phyloP scores from a whole-genome alignment of 805 yeast genomes.

The Lipomyces sp. region DNA sequence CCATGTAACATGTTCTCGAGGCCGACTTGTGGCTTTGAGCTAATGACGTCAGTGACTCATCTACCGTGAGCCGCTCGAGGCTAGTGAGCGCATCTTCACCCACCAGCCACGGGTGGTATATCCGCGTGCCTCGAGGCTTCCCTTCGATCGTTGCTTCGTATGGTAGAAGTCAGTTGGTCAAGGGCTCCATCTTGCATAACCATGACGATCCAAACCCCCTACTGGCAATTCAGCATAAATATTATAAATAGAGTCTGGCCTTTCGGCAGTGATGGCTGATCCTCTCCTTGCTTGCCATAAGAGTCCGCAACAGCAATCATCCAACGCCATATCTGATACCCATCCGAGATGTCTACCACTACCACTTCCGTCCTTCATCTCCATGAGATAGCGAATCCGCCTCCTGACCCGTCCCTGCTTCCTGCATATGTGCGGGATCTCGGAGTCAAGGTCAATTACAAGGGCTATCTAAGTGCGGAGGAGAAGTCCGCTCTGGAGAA shows the following conservation, averaged over 20 bases:
- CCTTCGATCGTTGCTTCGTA: background rate
- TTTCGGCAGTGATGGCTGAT: background rate
- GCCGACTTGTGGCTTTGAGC: too few relatives aligned
- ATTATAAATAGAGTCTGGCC: background rate
- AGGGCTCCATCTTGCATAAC: background rate
- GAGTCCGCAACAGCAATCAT: background rate
- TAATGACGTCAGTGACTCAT: too few relatives aligned
- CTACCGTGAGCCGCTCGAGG: background rate
- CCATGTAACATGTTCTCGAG: too few relatives aligned
- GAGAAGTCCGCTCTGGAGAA: conserved; percentile 32
- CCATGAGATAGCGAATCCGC: conserved; percentile 29
- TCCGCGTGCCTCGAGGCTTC: background rate
- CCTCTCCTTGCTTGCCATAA: background rate
- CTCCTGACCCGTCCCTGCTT: conserved; percentile 34
- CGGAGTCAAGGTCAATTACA: conserved; percentile 25
- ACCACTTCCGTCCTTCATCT: conserved; percentile 9
- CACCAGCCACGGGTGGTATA: background rate
- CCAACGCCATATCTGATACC: background rate
- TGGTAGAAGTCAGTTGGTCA: background rate
- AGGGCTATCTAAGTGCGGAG: conserved; percentile 26
- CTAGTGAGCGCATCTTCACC: background rate
- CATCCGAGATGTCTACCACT: conserved; percentile 13
- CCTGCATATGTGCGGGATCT: conserved; percentile 33
- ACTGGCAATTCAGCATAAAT: background rate
- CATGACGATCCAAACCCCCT: background rate